Conservation (phyloP, 768 basidiomycete genomes). For the Chalciporus chontae region DNA sequence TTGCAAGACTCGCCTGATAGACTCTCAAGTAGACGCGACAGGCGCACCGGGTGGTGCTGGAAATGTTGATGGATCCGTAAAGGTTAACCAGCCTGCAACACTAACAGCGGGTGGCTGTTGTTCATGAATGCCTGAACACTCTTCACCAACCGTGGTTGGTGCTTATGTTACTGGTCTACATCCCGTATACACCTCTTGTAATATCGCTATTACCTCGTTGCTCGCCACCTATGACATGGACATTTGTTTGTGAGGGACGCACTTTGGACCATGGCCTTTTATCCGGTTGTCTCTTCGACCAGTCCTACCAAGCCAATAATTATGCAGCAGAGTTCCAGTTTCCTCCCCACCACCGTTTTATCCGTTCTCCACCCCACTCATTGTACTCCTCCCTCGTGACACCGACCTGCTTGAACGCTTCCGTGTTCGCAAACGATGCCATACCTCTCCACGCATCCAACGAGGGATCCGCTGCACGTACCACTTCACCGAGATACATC, state of each 20-base stretch:
- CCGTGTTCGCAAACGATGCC: constrained; percentile 67
- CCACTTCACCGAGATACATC: constrained; percentile 58
- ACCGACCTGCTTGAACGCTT: constrained; percentile 49
- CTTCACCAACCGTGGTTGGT: background rate
- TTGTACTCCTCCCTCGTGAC: constrained; percentile 83
- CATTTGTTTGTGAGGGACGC: background rate
- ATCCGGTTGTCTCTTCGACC: no score
- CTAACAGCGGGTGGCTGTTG: constrained; percentile 51
- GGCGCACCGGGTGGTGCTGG: constrained; percentile 36
- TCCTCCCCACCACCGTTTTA: constrained; percentile 89
- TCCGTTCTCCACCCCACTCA: constrained; percentile 83
- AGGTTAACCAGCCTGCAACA: constrained; percentile 57
- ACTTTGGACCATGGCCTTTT: no score
- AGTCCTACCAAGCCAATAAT: background rate
- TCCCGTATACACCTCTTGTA: constrained; percentile 15
- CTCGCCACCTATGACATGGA: background rate
- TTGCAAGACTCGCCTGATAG: constrained; percentile 96
- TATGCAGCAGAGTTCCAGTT: constrained; percentile 62
- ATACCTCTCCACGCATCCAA: constrained; percentile 92
- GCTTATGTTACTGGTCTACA: constrained; percentile 10
- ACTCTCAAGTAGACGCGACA: constrained; percentile 74
- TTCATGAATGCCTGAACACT: constrained; percentile 32
- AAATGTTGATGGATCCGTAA: constrained; percentile 55
- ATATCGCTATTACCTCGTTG: constrained; percentile 12
- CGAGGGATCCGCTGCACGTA: constrained; percentile 58